Evolutionary conservation across 805 yeast species (phyloP), one percentile per base, ranked within the genome.

Genomic region (Candida succiphila): DNA sequence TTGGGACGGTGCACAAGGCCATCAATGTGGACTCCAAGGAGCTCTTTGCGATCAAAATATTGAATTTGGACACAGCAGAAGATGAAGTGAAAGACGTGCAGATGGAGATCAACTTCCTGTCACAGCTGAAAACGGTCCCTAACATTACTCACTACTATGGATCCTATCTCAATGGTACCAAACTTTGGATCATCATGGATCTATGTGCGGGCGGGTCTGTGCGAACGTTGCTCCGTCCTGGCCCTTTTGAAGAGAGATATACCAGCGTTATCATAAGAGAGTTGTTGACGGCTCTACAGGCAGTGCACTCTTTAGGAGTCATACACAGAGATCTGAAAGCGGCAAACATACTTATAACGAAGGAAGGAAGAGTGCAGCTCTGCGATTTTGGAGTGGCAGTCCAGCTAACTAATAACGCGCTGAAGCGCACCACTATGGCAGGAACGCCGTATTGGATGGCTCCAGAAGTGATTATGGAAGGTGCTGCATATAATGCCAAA

Each of bases 351-450:
- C 67, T 92, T 40, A 81, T 92, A 33, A 46, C 51, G 22, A 84
- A 83, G 44, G 94, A 84, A 31, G 99, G 98, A 5, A 72, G 70
- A 33, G 94, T 94, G 4, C 85, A 84, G 49, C 68, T 92, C 29
- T 89, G 97, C 66, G 99, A 92, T 56, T 92, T 92, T 59, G 99
- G 99, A 22, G 98, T 94, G 17, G 98, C 99, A 1, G 96, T 96
- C 2, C 89, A 86, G 52, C 63, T 88, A 29, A 75, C 94, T 3
- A 69, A 88, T 25, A 70, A 78, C 25, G 74, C 77, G 15, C 54
- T 78, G 30, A 85, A 87, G 52, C 67, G 98, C 46, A 83, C 89
- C 24, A 92, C 98, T 1, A 87, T 94, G 75, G 97, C 95, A 0
- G 94, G 94, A 7, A 83, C 94, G 1, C 94, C 94, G 0, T 92